Evolutionary conservation across 306 rosid species (phyloP), one percentile per base, ranked within the genome.

Genomic region (Amphicarpaea edgeworthii): DNA sequence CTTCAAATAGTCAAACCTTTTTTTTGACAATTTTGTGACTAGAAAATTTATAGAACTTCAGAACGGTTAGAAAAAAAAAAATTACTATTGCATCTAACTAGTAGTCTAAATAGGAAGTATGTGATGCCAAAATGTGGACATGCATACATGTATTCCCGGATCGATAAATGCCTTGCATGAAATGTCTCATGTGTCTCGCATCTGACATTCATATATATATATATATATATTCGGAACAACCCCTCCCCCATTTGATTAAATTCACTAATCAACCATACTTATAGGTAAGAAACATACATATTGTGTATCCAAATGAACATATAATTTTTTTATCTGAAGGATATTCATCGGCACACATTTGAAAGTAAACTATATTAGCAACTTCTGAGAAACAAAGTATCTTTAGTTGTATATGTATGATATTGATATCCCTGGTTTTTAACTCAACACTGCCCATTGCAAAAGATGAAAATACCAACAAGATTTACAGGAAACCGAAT

Each of bases 401-500:
- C 19, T 28, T 12, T 5, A 5, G 34, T 12, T 26, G 34, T 58
- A 58, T 61, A n/a, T n/a, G n/a, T n/a, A n/a, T n/a, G 28, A 24
- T 24, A 1, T 1, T 3, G 37, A 30, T 30, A 30, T 3, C 37
- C 37, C 37, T 30, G 9, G 12, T 40, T 63, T 19, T 38, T 21
- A 62, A 34, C 68, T 72, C 61, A 16, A 11, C 8, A 34, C 40
- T 34, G 40, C 40, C 40, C 40, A 6, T 19, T 0, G 77, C 72
- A 76, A 46, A 73, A 34, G 57, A 54, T 34, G 43, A 60, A 41
- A 50, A 11, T 1, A 21, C 41, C 14, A 16, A 68, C 15, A 77
- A 30, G 69, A 58, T 63, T 63, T 30, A 76, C 61, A 73, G 43
- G 71, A 70, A 59, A 70, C 78, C 19, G 59, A 57, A 73, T 23